phyloP scores from a whole-genome alignment of 371 early-diverging fungal species.

The Saksenaea oblongispora region DNA sequence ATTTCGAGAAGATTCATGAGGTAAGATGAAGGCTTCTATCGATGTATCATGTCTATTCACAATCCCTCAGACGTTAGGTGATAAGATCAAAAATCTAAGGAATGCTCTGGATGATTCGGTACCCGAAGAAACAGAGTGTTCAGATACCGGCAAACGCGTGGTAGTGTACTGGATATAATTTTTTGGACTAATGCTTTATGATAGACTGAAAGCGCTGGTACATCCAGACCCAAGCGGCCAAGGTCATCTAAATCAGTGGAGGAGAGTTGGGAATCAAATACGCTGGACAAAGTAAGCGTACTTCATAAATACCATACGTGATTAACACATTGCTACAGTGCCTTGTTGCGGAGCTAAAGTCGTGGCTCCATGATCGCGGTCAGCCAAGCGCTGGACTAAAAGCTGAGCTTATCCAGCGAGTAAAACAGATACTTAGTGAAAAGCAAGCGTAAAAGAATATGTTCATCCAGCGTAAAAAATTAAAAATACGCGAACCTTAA shows the following conservation, averaged over 20 bases:
- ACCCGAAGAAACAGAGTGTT: neutral
- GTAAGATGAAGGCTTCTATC: constrained; percentile 6
- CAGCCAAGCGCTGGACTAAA: constrained; percentile 43
- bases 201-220: neutral
- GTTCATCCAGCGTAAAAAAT: too few species aligned
- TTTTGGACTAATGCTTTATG: neutral
- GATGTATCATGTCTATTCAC: neutral
- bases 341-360: constrained; percentile 54
- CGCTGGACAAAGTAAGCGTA: constrained; percentile 7
- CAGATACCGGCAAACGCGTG: neutral
- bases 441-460: neutral
- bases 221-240: neutral
- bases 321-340: constrained; percentile 15
- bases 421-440: constrained; percentile 23
- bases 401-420: constrained; percentile 50
- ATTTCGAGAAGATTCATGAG: constrained; percentile 17
- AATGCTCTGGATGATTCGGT: neutral
- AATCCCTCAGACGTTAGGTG: constrained; percentile 3
- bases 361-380: constrained; percentile 45
- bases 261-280: constrained; percentile 5
- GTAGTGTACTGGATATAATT: neutral
- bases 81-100: constrained; percentile 10
- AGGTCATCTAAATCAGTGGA: neutral
- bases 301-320: neutral
- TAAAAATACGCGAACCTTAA: too few species aligned